Base-by-base conservation (phyloP, 257 asterid genomes). In the Jasminum sambac region DNA sequence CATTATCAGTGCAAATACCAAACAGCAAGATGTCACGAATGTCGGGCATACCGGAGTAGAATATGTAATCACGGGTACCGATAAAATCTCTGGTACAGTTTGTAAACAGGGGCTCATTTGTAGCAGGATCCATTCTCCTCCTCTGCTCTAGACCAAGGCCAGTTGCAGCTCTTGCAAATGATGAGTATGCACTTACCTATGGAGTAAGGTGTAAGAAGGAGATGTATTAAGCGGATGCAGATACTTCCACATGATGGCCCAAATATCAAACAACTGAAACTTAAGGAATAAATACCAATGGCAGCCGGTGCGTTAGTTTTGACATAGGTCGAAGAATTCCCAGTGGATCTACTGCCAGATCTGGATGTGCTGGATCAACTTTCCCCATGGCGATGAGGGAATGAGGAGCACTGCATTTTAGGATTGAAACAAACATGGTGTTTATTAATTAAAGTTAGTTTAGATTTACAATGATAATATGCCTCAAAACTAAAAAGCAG, bases 141-240 rank as follows among this genome's bases (percentile, higher is more conserved):
- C 90, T 87, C 78, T 89, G 96, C 76, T 95, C 97, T 50, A 87
- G 79, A 65, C 84, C 95, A 67, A 74, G 91, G 42, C 91, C 92
- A 60, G 63, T 78, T 76, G 81, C 93, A 65, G 65, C 85, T 85
- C 98, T 89, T 38, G 92, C 98, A 72, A 95, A 89, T 60, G 99
- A 88, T 37, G 97, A 85, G 86, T 95, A 95, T 24, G 99, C 99
- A 82, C 99, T 95, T 64, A 95, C 99, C 99, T 91, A 74, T 58
- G 70, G 66, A 74, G 59, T 42, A 63, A 42, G 68, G 66, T 8
- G 63, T 72, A 58, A 67, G 46, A 68, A 67, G 72, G 5, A 66
- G 63, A 63, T 30, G 57, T 1, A 36, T 25, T 30, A 41, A 48
- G 43, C 50, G 50, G 37, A 25, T 21, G 34, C 62, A 10, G 7